Evolutionary conservation across 2,329 filamentous ascomycete species (phyloP).

Genomic region (Neonectria sp.): DNA sequence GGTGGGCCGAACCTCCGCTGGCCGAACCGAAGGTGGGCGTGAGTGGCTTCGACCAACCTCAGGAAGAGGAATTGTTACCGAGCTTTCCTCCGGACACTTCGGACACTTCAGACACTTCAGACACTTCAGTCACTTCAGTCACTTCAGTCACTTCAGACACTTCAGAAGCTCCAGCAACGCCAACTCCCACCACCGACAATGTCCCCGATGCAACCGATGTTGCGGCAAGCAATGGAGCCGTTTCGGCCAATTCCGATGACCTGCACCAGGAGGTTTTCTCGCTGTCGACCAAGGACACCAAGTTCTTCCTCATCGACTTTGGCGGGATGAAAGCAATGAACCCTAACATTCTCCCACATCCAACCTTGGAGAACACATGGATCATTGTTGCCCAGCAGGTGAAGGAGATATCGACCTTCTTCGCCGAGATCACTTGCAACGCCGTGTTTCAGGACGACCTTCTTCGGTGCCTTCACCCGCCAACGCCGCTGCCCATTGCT

Average conservation of each 20-base stretch:
- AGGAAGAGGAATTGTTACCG: not conserved
- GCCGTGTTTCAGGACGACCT: constrained; percentile 61
- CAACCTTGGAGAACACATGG: constrained; percentile 61
- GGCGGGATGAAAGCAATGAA: constrained; percentile 61
- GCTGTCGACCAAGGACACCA: constrained; percentile 58
- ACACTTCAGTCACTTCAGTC: not conserved
- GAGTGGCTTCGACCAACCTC: constrained; percentile 5
- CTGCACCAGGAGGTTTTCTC: constrained; percentile 62
- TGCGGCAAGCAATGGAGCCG: constrained; percentile 6
- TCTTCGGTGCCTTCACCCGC: constrained; percentile 59
- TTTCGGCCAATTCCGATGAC: constrained; percentile 9
- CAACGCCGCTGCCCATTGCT: constrained; percentile 61
- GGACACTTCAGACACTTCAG: not conserved
- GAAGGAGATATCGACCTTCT: constrained; percentile 48
- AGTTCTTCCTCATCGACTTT: constrained; percentile 67
- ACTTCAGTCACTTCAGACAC: not conserved
- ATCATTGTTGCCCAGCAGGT: constrained; percentile 66
- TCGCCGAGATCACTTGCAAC: constrained; percentile 64
- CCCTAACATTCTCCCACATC: constrained; percentile 72
- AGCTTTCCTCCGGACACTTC: too few relatives aligned
- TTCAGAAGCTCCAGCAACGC: not conserved
- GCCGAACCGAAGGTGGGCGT: constrained; percentile 13
- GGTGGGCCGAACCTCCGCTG: constrained; percentile 27
- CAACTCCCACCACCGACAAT: not conserved
- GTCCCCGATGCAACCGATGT: not conserved